Percentiles rank a stretch among this genome's conserved stretches.
Evolutionary conservation across 192 early-diverging fungal species (phyloP).

Genomic region (Backusella parvicylindrica): DNA sequence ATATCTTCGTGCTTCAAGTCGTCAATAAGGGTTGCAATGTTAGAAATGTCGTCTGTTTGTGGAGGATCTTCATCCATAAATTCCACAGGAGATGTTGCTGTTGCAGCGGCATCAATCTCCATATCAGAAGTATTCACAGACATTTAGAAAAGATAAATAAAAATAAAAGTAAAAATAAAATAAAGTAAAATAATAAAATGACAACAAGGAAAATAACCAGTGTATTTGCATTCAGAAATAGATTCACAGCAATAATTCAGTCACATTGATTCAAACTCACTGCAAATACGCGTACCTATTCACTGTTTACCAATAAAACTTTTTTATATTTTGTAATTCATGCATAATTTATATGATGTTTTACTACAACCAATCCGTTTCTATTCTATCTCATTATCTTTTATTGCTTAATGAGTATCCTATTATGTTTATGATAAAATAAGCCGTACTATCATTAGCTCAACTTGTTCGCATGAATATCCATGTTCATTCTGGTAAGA

Average conservation of each 20-base stretch:
- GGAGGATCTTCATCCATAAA: slow-evolving; percentile 21
- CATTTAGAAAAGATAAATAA: background rate
- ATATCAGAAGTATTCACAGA: slow-evolving; percentile 6
- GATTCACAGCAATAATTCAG: background rate
- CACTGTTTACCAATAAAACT: background rate
- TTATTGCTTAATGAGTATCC: too few species aligned
- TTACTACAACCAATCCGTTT: too few species aligned
- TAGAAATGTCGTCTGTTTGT: slow-evolving; percentile 53
- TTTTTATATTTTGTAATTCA: background rate
- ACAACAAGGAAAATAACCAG: too few species aligned
- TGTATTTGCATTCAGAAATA: background rate
- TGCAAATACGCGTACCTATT: background rate
- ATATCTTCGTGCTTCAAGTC: slow-evolving; percentile 92
- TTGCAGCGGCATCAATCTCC: slow-evolving; percentile 15
- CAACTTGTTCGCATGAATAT: too few species aligned
- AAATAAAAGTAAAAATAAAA: background rate
- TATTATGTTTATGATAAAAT: too few species aligned
- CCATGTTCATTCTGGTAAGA: too few species aligned
- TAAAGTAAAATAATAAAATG: background rate
- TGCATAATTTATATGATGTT: background rate
- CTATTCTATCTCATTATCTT: too few species aligned
- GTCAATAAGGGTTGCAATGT: slow-evolving; percentile 86
- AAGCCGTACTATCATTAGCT: too few species aligned
- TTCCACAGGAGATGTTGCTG: slow-evolving; percentile 9
- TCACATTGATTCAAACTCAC: background rate